A percentile compares a stretch with the other conserved stretches of the same genome.
Evolutionary conservation across 1,284 basidiomycete genomes (phyloP).

Genomic region (Ceratobasidium sp.): DNA sequence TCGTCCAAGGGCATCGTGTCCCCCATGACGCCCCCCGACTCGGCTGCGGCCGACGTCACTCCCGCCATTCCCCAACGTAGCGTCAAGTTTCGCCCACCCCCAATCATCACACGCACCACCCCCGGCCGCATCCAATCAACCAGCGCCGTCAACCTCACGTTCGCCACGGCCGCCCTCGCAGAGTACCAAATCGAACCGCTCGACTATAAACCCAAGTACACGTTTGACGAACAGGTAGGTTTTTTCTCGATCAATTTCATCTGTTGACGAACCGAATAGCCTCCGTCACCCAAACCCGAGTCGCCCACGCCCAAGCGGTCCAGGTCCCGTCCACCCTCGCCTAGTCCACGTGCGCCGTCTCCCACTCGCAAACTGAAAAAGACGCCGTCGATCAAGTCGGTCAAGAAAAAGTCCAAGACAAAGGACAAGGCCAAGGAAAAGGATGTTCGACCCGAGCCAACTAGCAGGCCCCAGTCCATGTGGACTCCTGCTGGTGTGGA

Average conservation of each 20-base stretch:
- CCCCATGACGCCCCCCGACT: constrained; percentile 33
- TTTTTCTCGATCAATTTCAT: constrained; percentile 2
- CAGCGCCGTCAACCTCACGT: constrained; percentile 23
- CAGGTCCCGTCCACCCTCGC: constrained; percentile 1
- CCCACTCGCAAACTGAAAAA: constrained; percentile 17
- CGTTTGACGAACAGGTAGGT: too few relatives aligned
- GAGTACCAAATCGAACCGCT: constrained; percentile 22
- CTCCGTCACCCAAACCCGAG: neutral
- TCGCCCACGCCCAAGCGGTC: neutral
- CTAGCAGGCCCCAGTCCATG: constrained; percentile 4
- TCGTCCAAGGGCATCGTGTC: constrained; percentile 1
- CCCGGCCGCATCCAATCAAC: constrained; percentile 21
- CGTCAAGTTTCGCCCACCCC: constrained; percentile 34
- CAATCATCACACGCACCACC: constrained; percentile 33
- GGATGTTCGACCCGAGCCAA: neutral
- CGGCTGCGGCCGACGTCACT: constrained; percentile 11
- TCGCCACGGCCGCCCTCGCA: constrained; percentile 19
- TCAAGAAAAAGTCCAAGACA: constrained; percentile 5
- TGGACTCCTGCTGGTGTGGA: constrained; percentile 19
- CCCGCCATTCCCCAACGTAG: neutral
- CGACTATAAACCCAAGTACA: neutral
- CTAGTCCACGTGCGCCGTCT: constrained; percentile 3
- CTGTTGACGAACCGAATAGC: too few relatives aligned
- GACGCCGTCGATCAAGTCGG: too few relatives aligned
- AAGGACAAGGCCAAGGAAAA: constrained; percentile 11